Evolutionary conservation across 192 early-diverging fungal species (phyloP), one percentile per base, ranked within the genome.

Genomic region (Oehlia diaphana): DNA sequence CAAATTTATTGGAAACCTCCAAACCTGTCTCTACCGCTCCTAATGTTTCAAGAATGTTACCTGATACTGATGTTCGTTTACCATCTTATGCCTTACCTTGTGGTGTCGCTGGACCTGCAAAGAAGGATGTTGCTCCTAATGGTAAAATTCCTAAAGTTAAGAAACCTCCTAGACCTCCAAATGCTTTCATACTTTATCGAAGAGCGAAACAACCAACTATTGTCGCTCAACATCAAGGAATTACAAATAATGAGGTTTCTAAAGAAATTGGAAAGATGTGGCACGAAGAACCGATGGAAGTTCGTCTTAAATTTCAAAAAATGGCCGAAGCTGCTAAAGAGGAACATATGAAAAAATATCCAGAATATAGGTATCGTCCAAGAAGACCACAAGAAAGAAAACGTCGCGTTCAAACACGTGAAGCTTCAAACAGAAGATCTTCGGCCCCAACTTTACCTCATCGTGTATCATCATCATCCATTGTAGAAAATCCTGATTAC

Each of bases 91-190:
- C 73, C 13, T 49, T 74, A 14, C 73, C 73, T 13, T 74, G 73
- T 16, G 73, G 73, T 0, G 73, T 74, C 14, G 19, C 47, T 31
- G 73, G 73, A 10, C 49, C 47, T 28, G 14, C 49, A 14, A 61
- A 26, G 31, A 42, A 74, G 2, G 42, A 35, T 5, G 6, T 26
- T 13, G 0, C 73, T 7, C 66, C 66, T 7, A 72, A 72, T 44
- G 71, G 71, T 19, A 74, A 74, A 21, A 37, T 19, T 33, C 14
- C 35, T 10, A 74, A 74, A 33, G 10, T 61, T 7, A 77, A 77
- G 16, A 85, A 80, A 47, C 71, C 81, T 31, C 84, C 84, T 28
- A 67, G 84, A 10, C 84, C 84, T 12, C 62, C 78, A 14, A 85
- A 85, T 37, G 79, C 81, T 0, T 85, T 85, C 19, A 33, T 85